Conservation (phyloP, 345 rosid species). For the Linum usitatissimum region DNA sequence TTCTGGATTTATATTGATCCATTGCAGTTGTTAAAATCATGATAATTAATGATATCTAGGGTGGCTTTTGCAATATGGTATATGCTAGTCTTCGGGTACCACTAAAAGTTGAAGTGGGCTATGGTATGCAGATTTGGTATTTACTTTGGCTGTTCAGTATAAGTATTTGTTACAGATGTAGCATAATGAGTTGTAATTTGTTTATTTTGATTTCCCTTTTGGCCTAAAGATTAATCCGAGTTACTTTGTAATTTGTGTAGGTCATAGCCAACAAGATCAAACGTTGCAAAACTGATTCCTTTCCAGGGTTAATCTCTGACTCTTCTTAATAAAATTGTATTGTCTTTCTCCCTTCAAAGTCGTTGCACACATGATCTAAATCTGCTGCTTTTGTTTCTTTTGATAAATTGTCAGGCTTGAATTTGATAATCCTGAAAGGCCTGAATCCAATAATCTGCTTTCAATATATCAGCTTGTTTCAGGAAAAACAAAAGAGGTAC, state of each 20-base stretch:
- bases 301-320: slow-evolving; percentile 40
- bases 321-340: not conserved
- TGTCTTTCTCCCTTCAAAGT: not conserved
- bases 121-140: no score
- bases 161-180: no score
- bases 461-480: slow-evolving; percentile 74
- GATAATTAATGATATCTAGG: no score
- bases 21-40: no score
- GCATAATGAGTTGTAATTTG: no score
- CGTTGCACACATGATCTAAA: not conserved
- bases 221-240: not conserved
- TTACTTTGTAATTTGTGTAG: slow-evolving; percentile 24
- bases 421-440: slow-evolving; percentile 86
- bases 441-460: slow-evolving; percentile 90
- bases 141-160: no score
- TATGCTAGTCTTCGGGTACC: no score
- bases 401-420: slow-evolving; percentile 43
- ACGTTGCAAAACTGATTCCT: slow-evolving; percentile 85
- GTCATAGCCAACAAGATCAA: slow-evolving; percentile 76
- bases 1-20: no score
- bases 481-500: slow-evolving; percentile 76
- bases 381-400: slow-evolving; percentile 3
- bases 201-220: not conserved
- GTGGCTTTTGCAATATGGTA: no score
- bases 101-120: no score